phyloP scores from a whole-genome alignment of 306 rosid genomes.

The Quillaja saponaria region DNA sequence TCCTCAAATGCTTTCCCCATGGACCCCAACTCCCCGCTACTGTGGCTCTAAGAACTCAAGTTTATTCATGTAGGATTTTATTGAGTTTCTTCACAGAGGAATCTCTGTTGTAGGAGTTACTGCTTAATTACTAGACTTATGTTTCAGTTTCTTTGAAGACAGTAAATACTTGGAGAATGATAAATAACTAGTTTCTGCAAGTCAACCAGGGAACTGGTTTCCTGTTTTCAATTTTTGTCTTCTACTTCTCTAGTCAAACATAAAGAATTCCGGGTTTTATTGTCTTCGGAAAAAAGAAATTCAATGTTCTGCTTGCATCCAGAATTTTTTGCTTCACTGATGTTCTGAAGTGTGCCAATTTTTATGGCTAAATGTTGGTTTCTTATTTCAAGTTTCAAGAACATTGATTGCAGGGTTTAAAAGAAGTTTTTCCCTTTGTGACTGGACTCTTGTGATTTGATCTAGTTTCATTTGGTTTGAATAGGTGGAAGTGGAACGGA shows the following conservation, averaged over 20 bases:
- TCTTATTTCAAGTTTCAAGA: no score
- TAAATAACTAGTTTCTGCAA: conserved; percentile 3
- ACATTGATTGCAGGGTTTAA: no score
- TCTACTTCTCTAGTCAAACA: conserved; percentile 26
- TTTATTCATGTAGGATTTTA: neutral
- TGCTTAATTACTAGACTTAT: neutral
- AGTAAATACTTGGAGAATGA: conserved; percentile 18
- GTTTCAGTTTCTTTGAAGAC: conserved; percentile 21
- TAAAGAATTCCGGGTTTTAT: conserved; percentile 39
- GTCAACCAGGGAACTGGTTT: conserved; percentile 37
- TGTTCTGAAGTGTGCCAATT: no score
- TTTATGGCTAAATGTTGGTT: no score
- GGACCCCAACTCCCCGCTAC: no score
- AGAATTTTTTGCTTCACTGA: conserved; percentile 38
- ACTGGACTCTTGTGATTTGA: no score
- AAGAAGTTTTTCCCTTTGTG: no score
- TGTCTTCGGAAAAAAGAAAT: conserved; percentile 31
- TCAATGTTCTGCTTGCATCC: conserved; percentile 20
- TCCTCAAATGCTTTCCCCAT: neutral
- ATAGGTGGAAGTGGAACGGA: no score
- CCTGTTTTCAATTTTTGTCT: conserved; percentile 13
- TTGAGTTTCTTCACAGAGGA: neutral
- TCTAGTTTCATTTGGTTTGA: no score
- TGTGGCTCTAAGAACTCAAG: no score
- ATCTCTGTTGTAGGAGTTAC: conserved; percentile 25